Percentiles rank a stretch among this genome's conserved stretches.
Evolutionary conservation across 129 eudicot genomes (phyloP).

Genomic region (Silybum marianum): DNA sequence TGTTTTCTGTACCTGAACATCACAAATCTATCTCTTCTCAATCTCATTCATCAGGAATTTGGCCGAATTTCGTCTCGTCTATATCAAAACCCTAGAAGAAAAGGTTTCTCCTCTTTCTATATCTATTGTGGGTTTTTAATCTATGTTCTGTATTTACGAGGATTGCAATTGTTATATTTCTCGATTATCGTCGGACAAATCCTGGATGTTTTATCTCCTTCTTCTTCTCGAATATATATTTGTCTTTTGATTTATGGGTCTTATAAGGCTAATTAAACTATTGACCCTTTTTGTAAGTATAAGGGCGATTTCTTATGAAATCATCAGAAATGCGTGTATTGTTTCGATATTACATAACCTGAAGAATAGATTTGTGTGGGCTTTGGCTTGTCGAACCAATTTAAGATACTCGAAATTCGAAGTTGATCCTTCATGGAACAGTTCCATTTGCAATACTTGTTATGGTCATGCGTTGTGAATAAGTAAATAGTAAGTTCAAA

Average conservation of each 20-base stretch:
- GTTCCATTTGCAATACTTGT: not conserved
- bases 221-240: not conserved
- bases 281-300: not conserved
- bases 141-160: constrained; percentile 1
- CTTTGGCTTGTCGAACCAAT: not conserved
- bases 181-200: not conserved
- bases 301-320: not conserved
- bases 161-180: constrained; percentile 8
- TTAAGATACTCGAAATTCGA: not conserved
- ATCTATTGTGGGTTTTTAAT: not conserved
- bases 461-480: too few relatives aligned
- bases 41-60: not conserved
- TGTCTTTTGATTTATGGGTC: not conserved
- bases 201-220: constrained; percentile 4
- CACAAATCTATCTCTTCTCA: not conserved
- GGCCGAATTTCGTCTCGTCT: constrained; percentile 13
- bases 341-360: not conserved
- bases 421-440: too few relatives aligned
- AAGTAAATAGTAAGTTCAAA: too few relatives aligned
- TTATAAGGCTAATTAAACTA: not conserved
- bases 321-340: not conserved
- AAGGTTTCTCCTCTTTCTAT: constrained; percentile 14
- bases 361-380: not conserved
- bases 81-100: constrained; percentile 26
- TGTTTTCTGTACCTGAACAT: not conserved